phyloP scores from a whole-genome alignment of 768 basidiomycete genomes.

The Rhizopogon roseolus region DNA sequence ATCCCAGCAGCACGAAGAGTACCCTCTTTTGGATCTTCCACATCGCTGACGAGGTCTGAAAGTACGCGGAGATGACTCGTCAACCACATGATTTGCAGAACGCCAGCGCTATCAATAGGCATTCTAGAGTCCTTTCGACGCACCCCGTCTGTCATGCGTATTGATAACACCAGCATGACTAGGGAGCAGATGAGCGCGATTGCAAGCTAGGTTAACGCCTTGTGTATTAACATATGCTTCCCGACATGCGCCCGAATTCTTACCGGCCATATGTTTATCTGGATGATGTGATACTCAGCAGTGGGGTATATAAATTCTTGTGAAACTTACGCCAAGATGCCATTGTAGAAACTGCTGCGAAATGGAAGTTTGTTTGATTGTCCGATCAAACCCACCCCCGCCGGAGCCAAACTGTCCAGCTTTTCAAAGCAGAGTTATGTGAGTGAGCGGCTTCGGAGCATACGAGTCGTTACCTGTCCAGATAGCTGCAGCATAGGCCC shows the following conservation, averaged over 20 bases:
- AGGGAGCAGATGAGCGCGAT: constrained; percentile 7
- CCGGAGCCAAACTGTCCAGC: constrained; percentile 7
- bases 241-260: background rate
- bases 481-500: constrained; percentile 2
- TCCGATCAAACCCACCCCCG: constrained; percentile 7
- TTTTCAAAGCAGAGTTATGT: background rate
- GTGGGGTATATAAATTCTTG: background rate
- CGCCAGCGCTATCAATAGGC: constrained; percentile 2
- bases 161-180: background rate
- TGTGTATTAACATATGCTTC: background rate
- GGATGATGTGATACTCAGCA: background rate
- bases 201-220: background rate
- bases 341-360: constrained; percentile 4
- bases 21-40: background rate
- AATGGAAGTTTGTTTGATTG: background rate
- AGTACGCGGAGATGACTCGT: constrained; percentile 3
- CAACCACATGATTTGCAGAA: constrained; percentile 12
- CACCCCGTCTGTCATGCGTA: background rate
- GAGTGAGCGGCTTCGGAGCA: background rate
- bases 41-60: background rate
- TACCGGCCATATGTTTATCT: constrained; percentile 14
- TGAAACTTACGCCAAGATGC: constrained; percentile 11
- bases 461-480: constrained; percentile 7
- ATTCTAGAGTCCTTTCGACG: background rate
- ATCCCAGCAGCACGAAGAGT: constrained; percentile 6